Percentiles rank a stretch among this genome's conserved stretches.
Evolutionary conservation across 768 basidiomycete genomes (phyloP).

Genomic region (Lepiota brunneoincarnata): DNA sequence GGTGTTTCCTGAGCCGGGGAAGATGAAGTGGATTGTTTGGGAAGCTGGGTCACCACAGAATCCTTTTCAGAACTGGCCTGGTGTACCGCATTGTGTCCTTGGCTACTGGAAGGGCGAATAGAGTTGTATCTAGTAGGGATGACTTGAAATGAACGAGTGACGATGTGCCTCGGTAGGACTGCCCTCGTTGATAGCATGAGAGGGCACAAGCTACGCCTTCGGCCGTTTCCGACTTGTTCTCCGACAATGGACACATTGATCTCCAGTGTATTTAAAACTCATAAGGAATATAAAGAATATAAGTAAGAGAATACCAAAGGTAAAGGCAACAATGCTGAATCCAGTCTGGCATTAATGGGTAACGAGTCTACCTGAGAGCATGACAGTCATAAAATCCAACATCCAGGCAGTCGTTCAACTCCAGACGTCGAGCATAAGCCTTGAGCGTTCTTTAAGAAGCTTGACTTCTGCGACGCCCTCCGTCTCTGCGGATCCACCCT

Average conservation of each 20-base stretch:
- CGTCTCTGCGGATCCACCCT: slow-evolving; percentile 84
- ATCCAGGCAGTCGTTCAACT: slow-evolving; percentile 43
- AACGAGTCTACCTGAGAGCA: slow-evolving; percentile 1
- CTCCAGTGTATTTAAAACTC: not conserved
- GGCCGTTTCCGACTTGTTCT: not conserved
- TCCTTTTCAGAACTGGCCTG: not conserved
- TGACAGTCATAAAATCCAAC: not conserved
- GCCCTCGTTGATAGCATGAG: slow-evolving; percentile 10
- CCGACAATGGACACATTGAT: not conserved
- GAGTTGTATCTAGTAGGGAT: slow-evolving; percentile 3
- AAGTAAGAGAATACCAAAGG: slow-evolving; percentile 5
- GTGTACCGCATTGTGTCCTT: not conserved
- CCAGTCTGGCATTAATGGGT: slow-evolving; percentile 4
- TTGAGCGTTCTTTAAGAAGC: slow-evolving; percentile 89
- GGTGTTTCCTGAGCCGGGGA: not conserved
- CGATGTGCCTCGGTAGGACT: slow-evolving; percentile 1
- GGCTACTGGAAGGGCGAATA: not conserved
- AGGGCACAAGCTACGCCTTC: no score
- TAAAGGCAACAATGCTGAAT: not conserved
- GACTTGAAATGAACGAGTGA: not conserved
- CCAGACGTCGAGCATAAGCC: slow-evolving; percentile 89
- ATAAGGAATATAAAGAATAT: slow-evolving; percentile 6
- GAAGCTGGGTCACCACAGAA: not conserved
- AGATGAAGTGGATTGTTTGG: not conserved
- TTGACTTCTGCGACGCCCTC: slow-evolving; percentile 93